Evolutionary conservation across 2,329 filamentous ascomycete genomes (phyloP).

Genomic region (Aspergillus chevalieri): DNA sequence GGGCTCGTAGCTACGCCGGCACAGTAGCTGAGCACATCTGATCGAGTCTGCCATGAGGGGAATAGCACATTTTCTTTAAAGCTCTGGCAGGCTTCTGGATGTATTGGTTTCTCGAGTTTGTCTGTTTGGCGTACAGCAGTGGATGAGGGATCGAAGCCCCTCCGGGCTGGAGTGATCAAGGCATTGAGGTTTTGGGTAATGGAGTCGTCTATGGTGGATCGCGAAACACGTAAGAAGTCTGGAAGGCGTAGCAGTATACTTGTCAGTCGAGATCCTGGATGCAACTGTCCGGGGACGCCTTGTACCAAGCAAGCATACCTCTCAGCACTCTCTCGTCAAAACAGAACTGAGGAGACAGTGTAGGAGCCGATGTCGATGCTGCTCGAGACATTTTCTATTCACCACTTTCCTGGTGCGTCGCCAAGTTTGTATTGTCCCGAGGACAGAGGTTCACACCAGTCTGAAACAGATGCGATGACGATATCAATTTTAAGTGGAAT

Average conservation of each 20-base stretch:
- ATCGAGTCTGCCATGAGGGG: slow-evolving; percentile 77
- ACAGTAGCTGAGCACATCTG: slow-evolving; percentile 83
- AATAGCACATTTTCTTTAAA: slow-evolving; percentile 80
- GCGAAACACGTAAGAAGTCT: slow-evolving; percentile 89
- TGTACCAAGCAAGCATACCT: slow-evolving; percentile 46
- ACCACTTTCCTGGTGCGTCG: slow-evolving; percentile 15
- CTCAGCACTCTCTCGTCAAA: slow-evolving; percentile 63
- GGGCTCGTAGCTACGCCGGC: slow-evolving; percentile 78
- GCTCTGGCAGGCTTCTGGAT: slow-evolving; percentile 55
- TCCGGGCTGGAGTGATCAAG: slow-evolving; percentile 65
- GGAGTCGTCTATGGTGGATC: slow-evolving; percentile 80
- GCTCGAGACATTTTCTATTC: slow-evolving; percentile 34
- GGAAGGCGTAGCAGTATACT: slow-evolving; percentile 6
- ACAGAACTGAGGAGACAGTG: slow-evolving; percentile 68
- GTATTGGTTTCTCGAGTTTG: slow-evolving; percentile 48
- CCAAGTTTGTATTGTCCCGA: slow-evolving; percentile 15
- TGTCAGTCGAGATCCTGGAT: background rate
- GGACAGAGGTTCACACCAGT: slow-evolving; percentile 39
- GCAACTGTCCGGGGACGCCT: background rate
- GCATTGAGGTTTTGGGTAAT: slow-evolving; percentile 92
- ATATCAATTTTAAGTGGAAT: no score
- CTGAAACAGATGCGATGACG: slow-evolving; percentile 15
- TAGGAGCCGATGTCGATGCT: slow-evolving; percentile 41
- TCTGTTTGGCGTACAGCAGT: slow-evolving; percentile 59
- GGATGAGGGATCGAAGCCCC: slow-evolving; percentile 71